phyloP scores from a whole-genome alignment of 352 stramenopile species.

The Phytophthora pisi region DNA sequence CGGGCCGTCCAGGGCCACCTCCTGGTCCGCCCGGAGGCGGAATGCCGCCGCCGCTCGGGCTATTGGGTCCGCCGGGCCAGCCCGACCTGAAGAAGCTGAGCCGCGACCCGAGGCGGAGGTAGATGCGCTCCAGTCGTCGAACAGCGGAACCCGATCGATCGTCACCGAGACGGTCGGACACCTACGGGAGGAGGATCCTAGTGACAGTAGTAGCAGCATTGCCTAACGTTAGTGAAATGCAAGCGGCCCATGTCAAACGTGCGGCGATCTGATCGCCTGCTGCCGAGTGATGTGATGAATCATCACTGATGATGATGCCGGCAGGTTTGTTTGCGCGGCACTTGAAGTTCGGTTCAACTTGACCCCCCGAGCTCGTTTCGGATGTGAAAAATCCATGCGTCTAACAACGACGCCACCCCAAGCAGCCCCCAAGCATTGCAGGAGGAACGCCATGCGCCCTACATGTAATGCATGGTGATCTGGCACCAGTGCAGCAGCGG shows the following conservation, averaged over 20 bases:
- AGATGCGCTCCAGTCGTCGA: background rate
- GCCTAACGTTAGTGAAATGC: slow-evolving; percentile 10
- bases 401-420: slow-evolving; percentile 6
- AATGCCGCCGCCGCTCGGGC: slow-evolving; percentile 1
- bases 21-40: slow-evolving; percentile 14
- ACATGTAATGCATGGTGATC: no score
- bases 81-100: slow-evolving; percentile 36
- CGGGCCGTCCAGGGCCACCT: slow-evolving; percentile 7
- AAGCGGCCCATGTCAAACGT: background rate
- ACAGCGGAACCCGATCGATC: background rate
- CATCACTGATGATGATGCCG: no score
- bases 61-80: slow-evolving; percentile 19
- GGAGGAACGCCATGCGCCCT: no score
- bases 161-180: slow-evolving; percentile 3
- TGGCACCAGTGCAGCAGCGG: no score
- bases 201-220: slow-evolving; percentile 3
- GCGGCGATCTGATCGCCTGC: no score
- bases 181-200: background rate
- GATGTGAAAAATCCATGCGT: slow-evolving; percentile 12
- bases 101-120: slow-evolving; percentile 36
- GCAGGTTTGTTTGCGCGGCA: background rate
- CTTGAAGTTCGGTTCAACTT: slow-evolving; percentile 26
- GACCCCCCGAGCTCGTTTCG: slow-evolving; percentile 1
- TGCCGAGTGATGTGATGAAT: no score
- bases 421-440: no score